Evolutionary conservation across 495 filamentous ascomycete genomes (phyloP).

Genomic region (Tuber magnatum): DNA sequence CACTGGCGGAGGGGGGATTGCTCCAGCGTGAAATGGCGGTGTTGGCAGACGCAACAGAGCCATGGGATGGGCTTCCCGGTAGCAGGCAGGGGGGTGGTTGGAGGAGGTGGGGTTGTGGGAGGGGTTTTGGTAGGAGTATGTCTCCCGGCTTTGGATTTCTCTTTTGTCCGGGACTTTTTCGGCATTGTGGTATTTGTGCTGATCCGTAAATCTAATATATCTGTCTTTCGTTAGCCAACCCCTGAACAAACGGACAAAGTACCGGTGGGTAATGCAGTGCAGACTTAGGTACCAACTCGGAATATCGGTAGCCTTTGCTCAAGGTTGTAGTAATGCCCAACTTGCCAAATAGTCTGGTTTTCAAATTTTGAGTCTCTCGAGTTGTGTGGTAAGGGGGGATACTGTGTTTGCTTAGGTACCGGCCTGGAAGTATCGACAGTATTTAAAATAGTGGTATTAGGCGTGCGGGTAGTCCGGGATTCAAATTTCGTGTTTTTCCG

Average conservation of each 20-base stretch:
- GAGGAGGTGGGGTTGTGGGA: background rate
- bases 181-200: background rate
- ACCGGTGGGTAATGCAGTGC: background rate
- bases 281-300: background rate
- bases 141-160: background rate
- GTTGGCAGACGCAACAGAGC: background rate
- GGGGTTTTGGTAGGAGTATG: background rate
- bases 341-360: background rate
- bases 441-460: too few relatives aligned
- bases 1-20: background rate
- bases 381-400: too few relatives aligned
- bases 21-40: background rate
- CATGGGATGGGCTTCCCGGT: background rate
- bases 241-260: background rate
- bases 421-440: too few relatives aligned
- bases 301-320: background rate
- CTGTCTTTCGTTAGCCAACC: background rate
- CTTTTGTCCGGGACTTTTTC: background rate
- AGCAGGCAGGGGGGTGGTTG: background rate
- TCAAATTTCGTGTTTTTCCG: background rate
- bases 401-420: too few relatives aligned
- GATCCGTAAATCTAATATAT: background rate
- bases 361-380: background rate
- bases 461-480: too few relatives aligned
- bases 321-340: background rate